Conservation (phyloP, 2,329 filamentous ascomycete genomes). For the Sporothrix pseudoabietina region DNA sequence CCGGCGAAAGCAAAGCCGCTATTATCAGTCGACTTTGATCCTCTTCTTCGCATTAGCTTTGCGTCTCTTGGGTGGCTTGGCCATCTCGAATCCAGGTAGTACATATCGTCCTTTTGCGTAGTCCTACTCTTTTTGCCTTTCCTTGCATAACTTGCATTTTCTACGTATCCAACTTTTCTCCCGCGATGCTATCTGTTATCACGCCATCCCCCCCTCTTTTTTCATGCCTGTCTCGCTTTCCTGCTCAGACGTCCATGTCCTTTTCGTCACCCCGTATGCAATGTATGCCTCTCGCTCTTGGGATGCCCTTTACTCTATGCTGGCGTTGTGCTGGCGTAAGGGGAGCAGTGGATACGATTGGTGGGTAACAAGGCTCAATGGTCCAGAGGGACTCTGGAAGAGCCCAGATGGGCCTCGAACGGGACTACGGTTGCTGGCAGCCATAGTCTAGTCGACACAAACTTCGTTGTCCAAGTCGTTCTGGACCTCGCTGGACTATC, state of each 20-base stretch:
- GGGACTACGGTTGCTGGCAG: neutral
- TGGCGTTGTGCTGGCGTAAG: neutral
- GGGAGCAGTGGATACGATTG: constrained; percentile 1
- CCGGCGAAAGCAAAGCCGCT: neutral
- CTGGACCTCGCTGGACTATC: neutral
- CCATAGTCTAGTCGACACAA: neutral
- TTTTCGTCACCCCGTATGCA: neutral
- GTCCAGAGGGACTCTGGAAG: too few species aligned
- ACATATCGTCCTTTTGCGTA: neutral
- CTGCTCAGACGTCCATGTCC: neutral
- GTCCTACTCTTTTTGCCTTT: neutral
- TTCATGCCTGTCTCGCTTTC: constrained; percentile 9
- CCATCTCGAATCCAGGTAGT: neutral
- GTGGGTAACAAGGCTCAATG: neutral
- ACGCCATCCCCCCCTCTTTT: neutral
- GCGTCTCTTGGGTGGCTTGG: neutral
- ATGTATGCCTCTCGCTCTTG: constrained; percentile 7
- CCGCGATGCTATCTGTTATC: neutral
- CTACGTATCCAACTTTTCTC: neutral
- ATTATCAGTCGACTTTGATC: neutral
- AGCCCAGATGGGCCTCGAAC: neutral
- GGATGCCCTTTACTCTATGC: neutral
- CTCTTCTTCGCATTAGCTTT: constrained; percentile 12
- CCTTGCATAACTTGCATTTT: neutral
- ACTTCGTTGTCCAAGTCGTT: neutral